These are phyloP conservation scores for Hortiboletus flavorubellus DNA, from an alignment of 768 basidiomycete species.

Conservation along the genomic window DNA sequence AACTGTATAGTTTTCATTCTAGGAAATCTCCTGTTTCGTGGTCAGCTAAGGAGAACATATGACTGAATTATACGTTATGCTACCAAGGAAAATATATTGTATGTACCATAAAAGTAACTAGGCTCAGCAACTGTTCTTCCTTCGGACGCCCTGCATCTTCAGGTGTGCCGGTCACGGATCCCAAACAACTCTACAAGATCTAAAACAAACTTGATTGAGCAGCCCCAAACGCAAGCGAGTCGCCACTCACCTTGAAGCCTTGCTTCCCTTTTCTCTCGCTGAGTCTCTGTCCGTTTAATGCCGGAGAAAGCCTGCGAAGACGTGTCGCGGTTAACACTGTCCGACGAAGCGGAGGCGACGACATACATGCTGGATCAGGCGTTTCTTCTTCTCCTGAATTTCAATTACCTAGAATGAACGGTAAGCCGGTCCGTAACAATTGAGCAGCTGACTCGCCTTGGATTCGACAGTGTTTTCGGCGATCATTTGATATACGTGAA, in stretches of 20 bases:
- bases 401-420: constrained; percentile 56
- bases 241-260: constrained; percentile 63
- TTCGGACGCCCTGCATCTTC: neutral
- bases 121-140: neutral
- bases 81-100: constrained; percentile 9
- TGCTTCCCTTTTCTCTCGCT: constrained; percentile 74
- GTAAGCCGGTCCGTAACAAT: neutral
- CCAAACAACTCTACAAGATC: constrained; percentile 63
- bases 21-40: neutral
- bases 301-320: constrained; percentile 75
- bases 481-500: constrained; percentile 87
- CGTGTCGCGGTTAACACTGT: neutral
- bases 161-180: constrained; percentile 26
- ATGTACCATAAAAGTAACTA: constrained; percentile 11
- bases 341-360: neutral
- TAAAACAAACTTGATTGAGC: constrained; percentile 20
- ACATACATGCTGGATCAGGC: constrained; percentile 67
- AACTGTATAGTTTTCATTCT: constrained; percentile 29
- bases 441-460: constrained; percentile 47
- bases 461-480: constrained; percentile 88
- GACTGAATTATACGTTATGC: constrained; percentile 5
- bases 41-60: neutral
- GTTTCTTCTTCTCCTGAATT: constrained; percentile 85
- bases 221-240: neutral
- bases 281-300: constrained; percentile 70